A percentile compares a stretch with the other conserved stretches of the same genome.
phyloP scores from a whole-genome alignment of 169 alveolate species.

The Eimeria maxima region DNA sequence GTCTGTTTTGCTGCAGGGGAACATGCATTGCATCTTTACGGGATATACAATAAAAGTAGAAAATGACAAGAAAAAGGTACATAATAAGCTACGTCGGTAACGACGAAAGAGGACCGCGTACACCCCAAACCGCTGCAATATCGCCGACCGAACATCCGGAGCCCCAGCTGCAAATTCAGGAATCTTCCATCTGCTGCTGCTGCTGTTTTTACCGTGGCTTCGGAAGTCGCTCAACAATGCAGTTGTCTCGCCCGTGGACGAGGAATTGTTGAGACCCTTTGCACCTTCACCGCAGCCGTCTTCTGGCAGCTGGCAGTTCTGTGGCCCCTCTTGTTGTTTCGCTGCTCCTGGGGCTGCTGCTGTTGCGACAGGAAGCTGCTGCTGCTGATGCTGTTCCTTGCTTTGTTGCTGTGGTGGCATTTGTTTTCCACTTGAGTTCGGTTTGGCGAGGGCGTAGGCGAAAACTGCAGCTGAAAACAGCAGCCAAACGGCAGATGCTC shows the following conservation, averaged over 20 bases:
- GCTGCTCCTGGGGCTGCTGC: slow-evolving; percentile 21
- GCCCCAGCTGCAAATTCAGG: background rate
- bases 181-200: slow-evolving; percentile 27
- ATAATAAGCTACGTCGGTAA: slow-evolving; percentile 39
- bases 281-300: background rate
- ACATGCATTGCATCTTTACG: slow-evolving; percentile 38
- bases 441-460: background rate
- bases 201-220: background rate
- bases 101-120: slow-evolving; percentile 1
- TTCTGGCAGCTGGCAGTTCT: background rate
- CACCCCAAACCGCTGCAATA: background rate
- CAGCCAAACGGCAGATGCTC: slow-evolving; percentile 23
- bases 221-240: background rate
- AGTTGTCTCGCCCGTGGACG: background rate
- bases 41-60: slow-evolving; percentile 70
- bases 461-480: slow-evolving; percentile 14
- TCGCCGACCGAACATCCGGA: background rate
- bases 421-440: background rate
- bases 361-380: background rate
- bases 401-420: background rate
- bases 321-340: background rate
- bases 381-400: background rate
- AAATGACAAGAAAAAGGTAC: slow-evolving; percentile 61
- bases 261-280: background rate
- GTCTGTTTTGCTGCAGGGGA: slow-evolving; percentile 59